Base-by-base conservation (phyloP, 805 yeast genomes). In the Candida sakaeoensis region DNA sequence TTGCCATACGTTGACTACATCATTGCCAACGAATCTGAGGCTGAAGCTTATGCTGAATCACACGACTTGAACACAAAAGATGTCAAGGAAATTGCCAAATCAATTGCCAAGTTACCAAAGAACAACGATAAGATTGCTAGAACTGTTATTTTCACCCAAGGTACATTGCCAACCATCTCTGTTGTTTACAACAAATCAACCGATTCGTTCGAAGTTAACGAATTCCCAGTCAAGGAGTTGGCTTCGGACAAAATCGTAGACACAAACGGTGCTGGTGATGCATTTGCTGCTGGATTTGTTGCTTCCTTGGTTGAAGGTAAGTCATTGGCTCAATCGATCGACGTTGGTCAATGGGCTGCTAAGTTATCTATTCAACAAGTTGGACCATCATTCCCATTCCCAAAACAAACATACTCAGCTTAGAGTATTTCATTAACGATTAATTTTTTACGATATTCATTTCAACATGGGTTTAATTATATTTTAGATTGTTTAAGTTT, bases 261-360 rank as follows among this genome's bases (percentile, higher is more conserved):
- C 72, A 87, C 98, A 57, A 93, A 91, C 71, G 99, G 99, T 72
- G 98, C 98, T 34, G 98, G 98, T 65, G 97, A 91, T 61, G 96
- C 97, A 10, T 91, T 91, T 60, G 98, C 97, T 41, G 95, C 93
- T 55, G 98, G 98, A 43, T 90, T 91, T 65, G 67, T 89, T 48
- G 95, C 96, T 46, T 93, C 90, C 43, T 69, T 90, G 50, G 95
- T 88, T 41, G 69, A 81, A 63, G 87, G 82, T 49, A 79, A 84
- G 61, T 52, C 75, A 21, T 60, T 88, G 42, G 68, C 68, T 17
- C 71, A 75, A 50, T 71, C 80, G 30, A 74, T 91, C 47, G 87
- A 83, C 53, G 77, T 82, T 63, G 98, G 97, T 50, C 98, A 91
- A 71, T 90, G 98, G 97, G 81, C 95, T 51, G 99, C 99, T 45